Evolutionary conservation across 1,284 basidiomycete genomes (phyloP).

Genomic region (Apiotrichum sp.): DNA sequence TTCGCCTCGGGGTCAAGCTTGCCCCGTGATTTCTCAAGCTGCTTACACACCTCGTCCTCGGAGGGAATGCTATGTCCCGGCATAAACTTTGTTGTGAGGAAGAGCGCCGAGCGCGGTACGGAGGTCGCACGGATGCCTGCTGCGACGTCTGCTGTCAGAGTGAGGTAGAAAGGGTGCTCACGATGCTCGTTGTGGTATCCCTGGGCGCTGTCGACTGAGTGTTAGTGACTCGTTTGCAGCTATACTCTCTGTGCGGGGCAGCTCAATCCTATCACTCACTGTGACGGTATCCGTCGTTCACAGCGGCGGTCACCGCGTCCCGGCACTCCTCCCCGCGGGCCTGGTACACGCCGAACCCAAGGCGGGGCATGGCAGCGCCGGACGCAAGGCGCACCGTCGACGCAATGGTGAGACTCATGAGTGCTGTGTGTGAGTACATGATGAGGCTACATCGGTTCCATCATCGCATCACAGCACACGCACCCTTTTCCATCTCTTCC

Average conservation of each 20-base stretch:
- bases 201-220: conserved; percentile 52
- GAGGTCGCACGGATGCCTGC: conserved; percentile 15
- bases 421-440: not conserved
- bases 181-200: conserved; percentile 68
- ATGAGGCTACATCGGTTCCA: not conserved
- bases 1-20: conserved; percentile 39
- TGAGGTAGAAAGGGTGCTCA: conserved; percentile 55
- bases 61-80: conserved; percentile 51
- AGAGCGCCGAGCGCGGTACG: conserved; percentile 33
- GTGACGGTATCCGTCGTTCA: conserved; percentile 64
- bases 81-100: conserved; percentile 58
- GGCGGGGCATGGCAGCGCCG: conserved; percentile 56
- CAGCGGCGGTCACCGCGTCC: conserved; percentile 59
- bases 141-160: conserved; percentile 44
- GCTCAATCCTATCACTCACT: conserved; percentile 41
- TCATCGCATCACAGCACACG: not conserved
- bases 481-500: conserved; percentile 7
- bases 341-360: conserved; percentile 79
- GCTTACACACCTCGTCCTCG: conserved; percentile 45
- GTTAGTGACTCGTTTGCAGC: not conserved
- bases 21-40: conserved; percentile 18
- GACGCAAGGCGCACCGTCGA: conserved; percentile 36
- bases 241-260: not conserved
- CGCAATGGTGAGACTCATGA: conserved; percentile 21
- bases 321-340: conserved; percentile 54